Evolutionary conservation across 805 yeast genomes (phyloP), one percentile per base, ranked within the genome.

Genomic region (Dipodascus geniculatus): DNA sequence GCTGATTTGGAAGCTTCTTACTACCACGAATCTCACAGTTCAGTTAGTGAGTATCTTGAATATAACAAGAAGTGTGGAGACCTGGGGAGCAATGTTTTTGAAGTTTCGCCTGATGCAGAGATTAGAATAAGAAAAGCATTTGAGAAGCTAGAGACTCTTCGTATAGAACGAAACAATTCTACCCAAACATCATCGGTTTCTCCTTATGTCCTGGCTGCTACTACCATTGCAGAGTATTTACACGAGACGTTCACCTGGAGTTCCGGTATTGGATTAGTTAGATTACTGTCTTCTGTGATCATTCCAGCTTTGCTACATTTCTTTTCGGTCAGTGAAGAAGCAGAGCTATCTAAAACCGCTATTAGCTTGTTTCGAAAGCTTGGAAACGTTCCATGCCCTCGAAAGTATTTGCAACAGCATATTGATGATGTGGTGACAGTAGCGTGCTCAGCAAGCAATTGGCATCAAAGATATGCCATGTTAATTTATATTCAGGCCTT

Each of bases 271-370:
- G 69, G 80, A 6, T 65, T 85, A 44, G 75, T 79, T 48, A 80
- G 80, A 2, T 75, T 78, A 53, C 67, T 84, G 42, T 64, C 71
- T 8, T 66, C 71, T 1, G 70, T 77, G 52, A 74, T 89, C 24
- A 67, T 87, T 0, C 96, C 96, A 23, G 82, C 86, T 57, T 69
- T 88, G 54, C 71, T 87, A 61, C 71, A 76, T 17, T 68, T 88
- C 49, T 78, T 81, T 51, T 76, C 74, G 48, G 76, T 85, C 72
- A 81, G 87, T 56, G 97, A 91, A 57, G 87, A 87, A 14, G 85
- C 95, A 59, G 87, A 85, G 50, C 60, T 71, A 3, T 56, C 62
- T 17, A 53, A 58, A 11, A 49, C 60, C 11, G 85, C 91, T 0
- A 72, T 77, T 1, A 61, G 67, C 4, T 59, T 78, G 22, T 74